Evolutionary conservation across 2,329 filamentous ascomycete genomes (phyloP).

Genomic region (Teratosphaeriaceae sp.): DNA sequence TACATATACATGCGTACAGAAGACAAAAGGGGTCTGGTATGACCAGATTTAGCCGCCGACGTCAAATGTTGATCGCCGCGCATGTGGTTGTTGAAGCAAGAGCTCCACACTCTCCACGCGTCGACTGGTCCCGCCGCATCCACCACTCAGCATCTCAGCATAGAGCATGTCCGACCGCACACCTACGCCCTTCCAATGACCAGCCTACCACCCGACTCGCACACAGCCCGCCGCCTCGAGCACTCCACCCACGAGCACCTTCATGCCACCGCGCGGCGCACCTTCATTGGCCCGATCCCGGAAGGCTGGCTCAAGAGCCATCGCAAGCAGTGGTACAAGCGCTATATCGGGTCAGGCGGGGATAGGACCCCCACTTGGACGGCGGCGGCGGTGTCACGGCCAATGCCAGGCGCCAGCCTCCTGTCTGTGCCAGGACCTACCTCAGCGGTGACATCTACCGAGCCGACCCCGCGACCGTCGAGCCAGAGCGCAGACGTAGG

Average conservation of each 20-base stretch:
- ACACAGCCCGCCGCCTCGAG: conserved; percentile 38
- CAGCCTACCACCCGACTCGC: conserved; percentile 25
- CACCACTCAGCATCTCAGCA: too few species aligned
- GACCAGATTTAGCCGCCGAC: too few species aligned
- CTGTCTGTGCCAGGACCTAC: not conserved
- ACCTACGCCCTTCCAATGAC: too few species aligned
- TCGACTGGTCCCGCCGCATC: too few species aligned
- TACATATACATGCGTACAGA: too few species aligned
- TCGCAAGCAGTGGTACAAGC: conserved; percentile 56
- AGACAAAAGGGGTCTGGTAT: too few species aligned
- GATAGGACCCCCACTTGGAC: conserved; percentile 22
- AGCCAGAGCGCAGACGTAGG: conserved; percentile 12
- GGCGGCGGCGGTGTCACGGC: too few species aligned
- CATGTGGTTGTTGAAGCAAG: too few species aligned
- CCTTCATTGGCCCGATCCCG: conserved; percentile 60
- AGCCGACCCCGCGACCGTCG: conserved; percentile 9
- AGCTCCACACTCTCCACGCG: too few species aligned
- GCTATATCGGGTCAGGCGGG: conserved; percentile 36
- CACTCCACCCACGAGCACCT: conserved; percentile 57
- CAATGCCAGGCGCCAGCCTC: too few species aligned
- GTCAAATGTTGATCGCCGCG: too few species aligned
- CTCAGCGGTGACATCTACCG: conserved; percentile 1
- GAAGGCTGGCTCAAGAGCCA: conserved; percentile 59
- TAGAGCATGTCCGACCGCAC: too few species aligned
- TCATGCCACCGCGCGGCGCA: conserved; percentile 54